A percentile compares a stretch with the other conserved stretches of the same genome.
Evolutionary conservation across 768 basidiomycete genomes (phyloP).

Genomic region (Russula earlei): DNA sequence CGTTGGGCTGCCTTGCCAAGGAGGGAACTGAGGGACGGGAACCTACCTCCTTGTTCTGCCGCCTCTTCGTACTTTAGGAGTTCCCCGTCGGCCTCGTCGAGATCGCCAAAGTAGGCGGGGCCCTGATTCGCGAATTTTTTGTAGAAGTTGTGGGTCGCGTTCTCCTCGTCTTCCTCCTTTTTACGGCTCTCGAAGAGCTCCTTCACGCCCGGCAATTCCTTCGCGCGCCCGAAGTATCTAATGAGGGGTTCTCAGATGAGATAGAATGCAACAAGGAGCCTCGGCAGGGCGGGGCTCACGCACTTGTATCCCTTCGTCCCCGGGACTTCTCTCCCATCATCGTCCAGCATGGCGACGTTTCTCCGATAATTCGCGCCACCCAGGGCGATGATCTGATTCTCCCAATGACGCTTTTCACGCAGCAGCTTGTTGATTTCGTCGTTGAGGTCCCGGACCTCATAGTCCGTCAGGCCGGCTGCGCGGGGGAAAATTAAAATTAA

Average conservation of each 20-base stretch:
- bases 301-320: slow-evolving; percentile 98
- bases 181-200: slow-evolving; percentile 89
- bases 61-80: slow-evolving; percentile 62
- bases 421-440: slow-evolving; percentile 96
- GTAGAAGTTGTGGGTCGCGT: slow-evolving; percentile 61
- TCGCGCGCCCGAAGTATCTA: slow-evolving; percentile 97
- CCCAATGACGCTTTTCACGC: slow-evolving; percentile 95
- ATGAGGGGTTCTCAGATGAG: neutral
- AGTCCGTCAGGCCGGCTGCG: slow-evolving; percentile 90
- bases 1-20: neutral
- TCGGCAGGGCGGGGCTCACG: neutral
- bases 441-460: slow-evolving; percentile 91
- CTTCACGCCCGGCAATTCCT: slow-evolving; percentile 89
- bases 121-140: slow-evolving; percentile 86
- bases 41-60: slow-evolving; percentile 62
- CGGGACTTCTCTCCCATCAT: slow-evolving; percentile 92
- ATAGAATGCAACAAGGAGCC: neutral
- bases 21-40: neutral
- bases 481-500: no score
- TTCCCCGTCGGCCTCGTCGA: slow-evolving; percentile 67
- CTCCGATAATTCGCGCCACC: slow-evolving; percentile 95
- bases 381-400: slow-evolving; percentile 92
- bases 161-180: slow-evolving; percentile 85
- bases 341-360: slow-evolving; percentile 89
- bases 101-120: slow-evolving; percentile 83